Evolutionary conservation across 1,284 basidiomycete genomes (phyloP), one percentile per base, ranked within the genome.

Genomic region (Neonothopanus nambi): DNA sequence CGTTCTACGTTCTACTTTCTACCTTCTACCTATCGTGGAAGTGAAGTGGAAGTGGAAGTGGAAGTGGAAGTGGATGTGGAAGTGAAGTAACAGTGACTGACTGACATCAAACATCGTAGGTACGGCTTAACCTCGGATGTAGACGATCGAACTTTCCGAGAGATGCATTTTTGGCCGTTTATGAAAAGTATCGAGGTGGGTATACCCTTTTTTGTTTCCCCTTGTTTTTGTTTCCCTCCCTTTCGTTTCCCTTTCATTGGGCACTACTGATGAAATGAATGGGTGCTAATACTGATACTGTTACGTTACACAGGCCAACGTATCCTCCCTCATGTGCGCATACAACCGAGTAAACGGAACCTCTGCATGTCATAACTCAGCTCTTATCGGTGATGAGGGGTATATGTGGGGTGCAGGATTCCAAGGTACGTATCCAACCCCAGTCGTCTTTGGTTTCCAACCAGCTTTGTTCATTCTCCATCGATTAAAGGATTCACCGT

Each of bases 311-410:
- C 49, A 83, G 73, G 87, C 87, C 3, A 81, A 80, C 30, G 86
- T 89, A 3, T 76, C 82, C 1, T 70, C 82, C 1, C 74, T 91
- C 48, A 91, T 91, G 89, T 90, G 87, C 61, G 81, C 83, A 11
- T 90, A 90, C 66, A 85, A 84, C 67, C 65, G 70, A 60, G 66
- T 77, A 46, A 75, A 77, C 51, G 68, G 65, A 3, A 77, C 70
- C 20, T 74, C 72, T 3, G 69, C 72, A 3, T 76, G 75, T 55
- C 74, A 74, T 41, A 69, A 75, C 51, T 65, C 68, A 1, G 63
- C 54, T 18, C 63, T 75, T 35, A 58, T 76, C 38, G 70, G 73
- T 5, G 65, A 70, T 3, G 59, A 66, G 42, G 74, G 74, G 0
- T 57, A 73, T 23, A 56, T 78, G 52, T 68, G 65, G 38, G 66